A percentile compares a stretch with the other conserved stretches of the same genome.
Evolutionary conservation across 1,139 yeast genomes (phyloP).

Genomic region (Sugiyamaella grinbergsii): DNA sequence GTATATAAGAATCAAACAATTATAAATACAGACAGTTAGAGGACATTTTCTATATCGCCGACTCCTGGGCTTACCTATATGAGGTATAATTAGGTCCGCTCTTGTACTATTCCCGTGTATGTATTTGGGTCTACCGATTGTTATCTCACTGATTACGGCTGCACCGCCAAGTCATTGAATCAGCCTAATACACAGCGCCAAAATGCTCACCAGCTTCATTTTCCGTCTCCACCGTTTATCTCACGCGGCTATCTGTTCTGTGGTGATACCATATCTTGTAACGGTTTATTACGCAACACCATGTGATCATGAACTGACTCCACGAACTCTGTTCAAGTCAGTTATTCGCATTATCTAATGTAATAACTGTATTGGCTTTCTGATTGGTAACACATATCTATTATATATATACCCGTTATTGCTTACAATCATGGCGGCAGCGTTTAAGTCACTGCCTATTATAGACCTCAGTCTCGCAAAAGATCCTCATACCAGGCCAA

Average conservation of each 20-base stretch:
- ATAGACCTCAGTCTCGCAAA: slow-evolving; percentile 38
- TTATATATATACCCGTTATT: background rate
- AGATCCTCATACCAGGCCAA: slow-evolving; percentile 47
- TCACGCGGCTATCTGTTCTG: slow-evolving; percentile 5
- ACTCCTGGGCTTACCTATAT: too few relatives aligned
- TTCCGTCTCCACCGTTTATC: background rate
- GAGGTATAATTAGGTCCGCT: too few relatives aligned
- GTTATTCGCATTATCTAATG: background rate
- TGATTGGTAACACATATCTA: background rate
- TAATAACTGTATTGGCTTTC: background rate
- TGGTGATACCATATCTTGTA: background rate
- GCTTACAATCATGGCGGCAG: slow-evolving; percentile 21
- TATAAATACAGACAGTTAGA: too few relatives aligned
- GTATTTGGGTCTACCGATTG: too few relatives aligned
- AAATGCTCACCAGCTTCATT: too few relatives aligned
- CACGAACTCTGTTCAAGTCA: background rate
- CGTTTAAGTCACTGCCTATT: slow-evolving; percentile 37
- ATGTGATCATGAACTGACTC: too few relatives aligned
- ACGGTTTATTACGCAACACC: slow-evolving; percentile 9
- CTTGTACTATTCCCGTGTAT: too few relatives aligned
- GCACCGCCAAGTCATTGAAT: too few relatives aligned
- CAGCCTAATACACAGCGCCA: too few relatives aligned
- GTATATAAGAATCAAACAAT: too few relatives aligned
- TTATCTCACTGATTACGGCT: too few relatives aligned
- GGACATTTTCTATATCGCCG: too few relatives aligned